These are phyloP conservation scores for Aspergillaceae sp. DNA, from an alignment of 2,329 filamentous ascomycete species.

Conservation along the genomic window DNA sequence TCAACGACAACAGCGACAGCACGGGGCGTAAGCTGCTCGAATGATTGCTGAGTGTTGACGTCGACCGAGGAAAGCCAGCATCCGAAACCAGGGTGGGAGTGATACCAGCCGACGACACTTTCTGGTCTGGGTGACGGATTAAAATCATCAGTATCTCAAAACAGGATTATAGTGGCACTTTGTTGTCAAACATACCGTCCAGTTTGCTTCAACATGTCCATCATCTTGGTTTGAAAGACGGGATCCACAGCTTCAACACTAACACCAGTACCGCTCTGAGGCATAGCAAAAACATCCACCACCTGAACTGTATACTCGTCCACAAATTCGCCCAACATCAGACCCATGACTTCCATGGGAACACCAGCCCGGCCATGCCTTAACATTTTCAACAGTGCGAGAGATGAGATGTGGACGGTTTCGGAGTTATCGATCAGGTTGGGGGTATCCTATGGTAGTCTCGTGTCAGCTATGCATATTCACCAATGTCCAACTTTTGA, in stretches of 20 bases:
- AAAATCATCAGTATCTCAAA: slow-evolving; percentile 5
- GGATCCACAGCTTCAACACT: slow-evolving; percentile 97
- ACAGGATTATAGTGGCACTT: too few species aligned
- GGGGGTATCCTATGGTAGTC: slow-evolving; percentile 61
- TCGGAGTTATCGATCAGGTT: slow-evolving; percentile 97
- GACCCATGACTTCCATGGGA: slow-evolving; percentile 99
- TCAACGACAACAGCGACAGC: slow-evolving; percentile 97
- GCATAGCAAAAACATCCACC: slow-evolving; percentile 98
- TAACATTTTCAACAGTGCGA: slow-evolving; percentile 96
- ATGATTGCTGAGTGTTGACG: slow-evolving; percentile 99
- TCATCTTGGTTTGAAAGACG: slow-evolving; percentile 99
- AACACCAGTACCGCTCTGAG: slow-evolving; percentile 94
- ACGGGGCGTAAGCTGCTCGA: slow-evolving; percentile 93
- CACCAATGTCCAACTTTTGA: too few species aligned
- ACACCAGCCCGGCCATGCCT: slow-evolving; percentile 94
- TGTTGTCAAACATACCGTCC: slow-evolving; percentile 58
- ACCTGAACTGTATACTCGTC: slow-evolving; percentile 98
- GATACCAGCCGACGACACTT: slow-evolving; percentile 98
- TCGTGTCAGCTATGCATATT: slow-evolving; percentile 5
- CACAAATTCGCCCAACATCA: slow-evolving; percentile 98
- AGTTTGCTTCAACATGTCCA: slow-evolving; percentile 98
- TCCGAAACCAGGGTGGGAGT: slow-evolving; percentile 97
- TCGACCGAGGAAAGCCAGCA: slow-evolving; percentile 99
- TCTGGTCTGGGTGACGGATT: slow-evolving; percentile 57
- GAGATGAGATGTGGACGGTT: slow-evolving; percentile 97